Conservation (phyloP, 2,329 filamentous ascomycete genomes). For the Zymoseptoria passerinii region DNA sequence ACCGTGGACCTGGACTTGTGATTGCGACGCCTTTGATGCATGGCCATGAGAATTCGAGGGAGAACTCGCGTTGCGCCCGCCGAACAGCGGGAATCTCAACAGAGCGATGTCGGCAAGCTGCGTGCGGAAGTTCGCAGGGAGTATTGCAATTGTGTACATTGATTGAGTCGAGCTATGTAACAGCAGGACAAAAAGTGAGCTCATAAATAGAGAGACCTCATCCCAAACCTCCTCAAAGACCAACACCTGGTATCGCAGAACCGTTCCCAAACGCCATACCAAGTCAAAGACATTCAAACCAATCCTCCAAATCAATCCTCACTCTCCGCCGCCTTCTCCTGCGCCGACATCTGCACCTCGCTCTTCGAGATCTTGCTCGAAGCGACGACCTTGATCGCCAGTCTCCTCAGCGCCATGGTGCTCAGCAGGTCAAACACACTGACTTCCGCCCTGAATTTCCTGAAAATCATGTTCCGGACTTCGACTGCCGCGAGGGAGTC, state of each 20-base stretch:
- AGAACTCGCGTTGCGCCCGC: no score
- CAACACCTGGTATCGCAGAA: background rate
- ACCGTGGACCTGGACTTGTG: no score
- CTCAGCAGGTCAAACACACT: constrained; percentile 6
- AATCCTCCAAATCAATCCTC: background rate
- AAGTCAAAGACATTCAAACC: background rate
- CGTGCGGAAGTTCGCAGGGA: no score
- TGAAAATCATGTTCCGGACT: constrained; percentile 2
- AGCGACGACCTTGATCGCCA: constrained; percentile 1
- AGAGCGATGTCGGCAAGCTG: no score
- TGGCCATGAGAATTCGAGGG: no score
- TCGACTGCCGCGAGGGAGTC: constrained; percentile 6
- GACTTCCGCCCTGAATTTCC: constrained; percentile 2
- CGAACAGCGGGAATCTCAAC: no score
- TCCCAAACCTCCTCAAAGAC: background rate
- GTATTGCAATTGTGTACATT: no score
- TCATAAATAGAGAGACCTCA: background rate
- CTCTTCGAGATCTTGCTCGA: constrained; percentile 3
- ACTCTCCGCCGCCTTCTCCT: background rate
- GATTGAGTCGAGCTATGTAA: no score
- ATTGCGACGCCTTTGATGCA: no score
- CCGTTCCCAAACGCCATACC: background rate
- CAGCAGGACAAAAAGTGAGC: no score
- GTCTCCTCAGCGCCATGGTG: background rate
- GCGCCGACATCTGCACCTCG: background rate